A percentile compares a stretch with the other conserved stretches of the same genome.
These are phyloP conservation scores for Leptodontidium sp. DNA, from an alignment of 2,329 filamentous ascomycete genomes.

Conservation along the genomic window DNA sequence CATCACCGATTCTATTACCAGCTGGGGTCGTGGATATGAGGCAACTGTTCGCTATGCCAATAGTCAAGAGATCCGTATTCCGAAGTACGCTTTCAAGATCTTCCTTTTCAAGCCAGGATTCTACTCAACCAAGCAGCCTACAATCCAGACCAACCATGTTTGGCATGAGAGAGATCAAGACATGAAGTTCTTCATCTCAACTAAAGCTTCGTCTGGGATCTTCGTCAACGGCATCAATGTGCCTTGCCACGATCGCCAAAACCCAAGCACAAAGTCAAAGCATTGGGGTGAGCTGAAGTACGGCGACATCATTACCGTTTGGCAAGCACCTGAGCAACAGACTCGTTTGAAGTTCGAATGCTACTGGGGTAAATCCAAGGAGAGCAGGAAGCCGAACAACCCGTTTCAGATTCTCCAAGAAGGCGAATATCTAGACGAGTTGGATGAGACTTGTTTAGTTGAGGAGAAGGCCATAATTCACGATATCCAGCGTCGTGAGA, in stretches of 20 bases:
- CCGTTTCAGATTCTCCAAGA: slow-evolving; percentile 37
- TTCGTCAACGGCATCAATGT: slow-evolving; percentile 74
- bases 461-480: slow-evolving; percentile 37
- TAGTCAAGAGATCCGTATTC: slow-evolving; percentile 72
- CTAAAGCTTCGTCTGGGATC: slow-evolving; percentile 80
- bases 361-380: slow-evolving; percentile 43
- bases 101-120: slow-evolving; percentile 76
- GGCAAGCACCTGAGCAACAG: slow-evolving; percentile 53
- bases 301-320: slow-evolving; percentile 80
- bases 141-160: slow-evolving; percentile 34
- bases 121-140: slow-evolving; percentile 63
- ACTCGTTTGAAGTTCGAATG: slow-evolving; percentile 45
- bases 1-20: slow-evolving; percentile 72
- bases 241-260: slow-evolving; percentile 61
- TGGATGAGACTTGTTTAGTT: slow-evolving; percentile 39
- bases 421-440: slow-evolving; percentile 33
- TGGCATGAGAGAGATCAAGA: slow-evolving; percentile 46
- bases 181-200: slow-evolving; percentile 75
- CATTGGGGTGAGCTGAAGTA: slow-evolving; percentile 76
- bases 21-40: slow-evolving; percentile 76
- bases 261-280: slow-evolving; percentile 57
- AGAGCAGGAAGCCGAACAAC: slow-evolving; percentile 31
- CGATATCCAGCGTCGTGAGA: slow-evolving; percentile 28
- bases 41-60: slow-evolving; percentile 75
- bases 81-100: slow-evolving; percentile 83